These are phyloP conservation scores for Anisodus tanguticus DNA, from an alignment of 257 asterid genomes.

Conservation along the genomic window DNA sequence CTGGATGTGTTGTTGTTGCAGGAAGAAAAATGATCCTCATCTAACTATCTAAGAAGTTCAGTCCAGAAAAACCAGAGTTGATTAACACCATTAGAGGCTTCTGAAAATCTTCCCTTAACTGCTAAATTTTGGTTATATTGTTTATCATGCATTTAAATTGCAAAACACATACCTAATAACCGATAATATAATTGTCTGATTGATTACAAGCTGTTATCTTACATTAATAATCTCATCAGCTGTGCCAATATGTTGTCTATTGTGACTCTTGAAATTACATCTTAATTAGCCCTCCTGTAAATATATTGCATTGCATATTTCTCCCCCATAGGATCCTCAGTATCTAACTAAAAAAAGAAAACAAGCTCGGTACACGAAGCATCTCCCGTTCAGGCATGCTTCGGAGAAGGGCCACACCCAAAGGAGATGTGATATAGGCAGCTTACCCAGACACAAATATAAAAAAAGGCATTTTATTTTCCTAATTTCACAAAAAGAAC, in stretches of 20 bases:
- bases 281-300: background rate
- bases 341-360: no score
- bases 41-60: no score
- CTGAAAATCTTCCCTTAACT: background rate
- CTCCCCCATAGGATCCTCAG: background rate
- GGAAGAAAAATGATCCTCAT: background rate
- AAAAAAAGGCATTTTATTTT: no score
- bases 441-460: no score
- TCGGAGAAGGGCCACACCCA: no score
- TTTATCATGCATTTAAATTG: background rate
- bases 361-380: no score
- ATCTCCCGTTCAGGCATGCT: no score
- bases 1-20: no score
- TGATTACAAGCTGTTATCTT: conserved; percentile 6
- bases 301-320: background rate
- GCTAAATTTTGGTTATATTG: background rate
- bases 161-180: background rate
- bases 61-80: background rate
- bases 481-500: no score
- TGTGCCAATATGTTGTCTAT: background rate
- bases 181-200: background rate
- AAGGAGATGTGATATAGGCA: no score
- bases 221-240: background rate
- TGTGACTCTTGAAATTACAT: conserved; percentile 15
- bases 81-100: background rate